These are phyloP conservation scores for Cymbopogon citratus DNA, from an alignment of 176 grass and related monocot genomes.

Conservation along the genomic window DNA sequence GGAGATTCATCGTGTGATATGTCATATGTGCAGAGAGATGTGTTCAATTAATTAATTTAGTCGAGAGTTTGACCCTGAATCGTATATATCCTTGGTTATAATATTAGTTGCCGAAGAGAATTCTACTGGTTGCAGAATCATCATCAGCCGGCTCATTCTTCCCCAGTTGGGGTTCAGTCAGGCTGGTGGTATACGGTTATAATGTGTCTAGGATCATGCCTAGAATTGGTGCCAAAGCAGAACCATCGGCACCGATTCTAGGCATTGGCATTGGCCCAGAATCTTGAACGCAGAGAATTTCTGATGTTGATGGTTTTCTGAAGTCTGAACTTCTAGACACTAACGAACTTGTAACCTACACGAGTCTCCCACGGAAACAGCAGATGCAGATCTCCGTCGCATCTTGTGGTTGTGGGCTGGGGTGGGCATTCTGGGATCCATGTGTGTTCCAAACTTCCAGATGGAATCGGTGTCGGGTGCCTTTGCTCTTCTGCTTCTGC, in stretches of 20 bases:
- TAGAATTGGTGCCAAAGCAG: no score
- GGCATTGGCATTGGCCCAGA: background rate
- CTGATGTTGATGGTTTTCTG: background rate
- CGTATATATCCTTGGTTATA: conserved; percentile 12
- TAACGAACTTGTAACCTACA: no score
- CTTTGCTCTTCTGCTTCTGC: background rate
- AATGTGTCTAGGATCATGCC: background rate
- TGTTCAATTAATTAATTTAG: no score
- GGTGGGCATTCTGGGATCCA: background rate
- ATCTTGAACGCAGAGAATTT: background rate
- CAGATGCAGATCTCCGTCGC: background rate
- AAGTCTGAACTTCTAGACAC: no score
- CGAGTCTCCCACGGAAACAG: background rate
- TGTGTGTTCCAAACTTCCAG: background rate
- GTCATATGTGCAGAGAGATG: no score
- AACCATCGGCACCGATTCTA: background rate
- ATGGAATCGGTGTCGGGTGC: background rate
- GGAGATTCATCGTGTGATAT: background rate
- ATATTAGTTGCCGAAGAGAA: background rate
- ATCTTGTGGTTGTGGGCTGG: background rate
- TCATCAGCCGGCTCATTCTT: background rate
- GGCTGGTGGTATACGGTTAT: background rate
- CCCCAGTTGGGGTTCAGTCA: background rate
- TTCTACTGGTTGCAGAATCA: background rate
- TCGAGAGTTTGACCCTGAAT: background rate